Evolutionary conservation across 2,329 filamentous ascomycete genomes (phyloP).

Genomic region (Pseudopithomyces maydicus): DNA sequence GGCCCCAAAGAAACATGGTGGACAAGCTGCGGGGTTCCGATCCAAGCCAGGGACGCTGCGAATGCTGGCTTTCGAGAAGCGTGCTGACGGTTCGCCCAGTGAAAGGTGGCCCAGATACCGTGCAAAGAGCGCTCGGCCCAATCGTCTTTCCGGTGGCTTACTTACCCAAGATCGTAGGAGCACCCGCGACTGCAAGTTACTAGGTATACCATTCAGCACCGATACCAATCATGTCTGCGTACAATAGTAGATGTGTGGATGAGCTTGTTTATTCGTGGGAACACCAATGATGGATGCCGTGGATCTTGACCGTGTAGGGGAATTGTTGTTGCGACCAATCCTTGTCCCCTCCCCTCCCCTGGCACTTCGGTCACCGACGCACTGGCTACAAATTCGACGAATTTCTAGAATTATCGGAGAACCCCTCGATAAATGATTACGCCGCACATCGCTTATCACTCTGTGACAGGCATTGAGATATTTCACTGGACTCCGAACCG

Average conservation of each 20-base stretch:
- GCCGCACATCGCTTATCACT: too few relatives aligned
- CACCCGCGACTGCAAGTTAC: too few relatives aligned
- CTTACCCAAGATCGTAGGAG: too few relatives aligned
- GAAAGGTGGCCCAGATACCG: background rate
- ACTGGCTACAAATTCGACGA: background rate
- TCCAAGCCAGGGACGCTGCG: background rate
- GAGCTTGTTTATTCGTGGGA: background rate
- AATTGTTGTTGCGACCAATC: background rate
- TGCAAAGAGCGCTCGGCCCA: background rate
- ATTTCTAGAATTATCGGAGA: background rate
- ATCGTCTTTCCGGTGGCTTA: background rate
- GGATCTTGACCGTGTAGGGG: background rate
- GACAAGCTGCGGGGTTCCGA: background rate
- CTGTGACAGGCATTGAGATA: too few relatives aligned
- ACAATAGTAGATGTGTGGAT: too few relatives aligned
- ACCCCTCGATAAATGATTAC: too few relatives aligned
- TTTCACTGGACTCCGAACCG: background rate
- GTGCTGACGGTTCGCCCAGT: background rate
- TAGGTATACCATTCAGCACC: too few relatives aligned
- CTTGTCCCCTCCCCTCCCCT: background rate
- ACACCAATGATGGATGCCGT: background rate
- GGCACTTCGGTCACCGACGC: conserved; percentile 3
- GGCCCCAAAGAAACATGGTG: background rate
- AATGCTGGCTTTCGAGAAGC: background rate
- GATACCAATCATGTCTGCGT: too few relatives aligned